phyloP scores from a whole-genome alignment of 352 stramenopile genomes.

The Phytopythium aichiense region DNA sequence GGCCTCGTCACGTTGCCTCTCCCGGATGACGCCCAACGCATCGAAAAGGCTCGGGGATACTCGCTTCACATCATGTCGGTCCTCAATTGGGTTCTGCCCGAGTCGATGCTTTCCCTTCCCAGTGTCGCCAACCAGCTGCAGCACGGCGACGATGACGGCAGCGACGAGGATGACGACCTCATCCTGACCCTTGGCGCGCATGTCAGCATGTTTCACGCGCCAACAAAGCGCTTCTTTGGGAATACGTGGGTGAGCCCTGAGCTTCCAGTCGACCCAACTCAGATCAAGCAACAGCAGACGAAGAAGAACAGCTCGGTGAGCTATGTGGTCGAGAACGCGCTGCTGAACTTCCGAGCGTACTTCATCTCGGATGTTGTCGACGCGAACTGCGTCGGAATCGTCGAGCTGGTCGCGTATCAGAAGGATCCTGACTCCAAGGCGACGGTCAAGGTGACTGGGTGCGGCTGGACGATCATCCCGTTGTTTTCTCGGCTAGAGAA shows the following conservation, averaged over 20 bases:
- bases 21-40: conserved; percentile 38
- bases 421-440: conserved; percentile 80
- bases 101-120: conserved; percentile 27
- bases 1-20: conserved; percentile 60
- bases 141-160: conserved; percentile 19
- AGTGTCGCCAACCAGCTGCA: neutral
- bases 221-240: conserved; percentile 88
- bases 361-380: conserved; percentile 87
- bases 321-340: conserved; percentile 45
- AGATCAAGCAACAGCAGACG: conserved; percentile 48
- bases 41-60: conserved; percentile 59
- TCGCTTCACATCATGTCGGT: conserved; percentile 64
- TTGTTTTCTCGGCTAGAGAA: conserved; percentile 63
- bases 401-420: conserved; percentile 91
- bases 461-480: conserved; percentile 91
- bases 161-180: conserved; percentile 40
- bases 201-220: conserved; percentile 87
- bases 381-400: conserved; percentile 86
- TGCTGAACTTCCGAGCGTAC: conserved; percentile 73
- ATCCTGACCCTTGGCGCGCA: conserved; percentile 72
- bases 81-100: conserved; percentile 61
- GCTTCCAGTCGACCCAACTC: conserved; percentile 39
- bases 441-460: conserved; percentile 70
- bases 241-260: conserved; percentile 88
- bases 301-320: conserved; percentile 39